These are phyloP conservation scores for Crucibulum laeve DNA, from an alignment of 768 basidiomycete genomes.

Conservation along the genomic window DNA sequence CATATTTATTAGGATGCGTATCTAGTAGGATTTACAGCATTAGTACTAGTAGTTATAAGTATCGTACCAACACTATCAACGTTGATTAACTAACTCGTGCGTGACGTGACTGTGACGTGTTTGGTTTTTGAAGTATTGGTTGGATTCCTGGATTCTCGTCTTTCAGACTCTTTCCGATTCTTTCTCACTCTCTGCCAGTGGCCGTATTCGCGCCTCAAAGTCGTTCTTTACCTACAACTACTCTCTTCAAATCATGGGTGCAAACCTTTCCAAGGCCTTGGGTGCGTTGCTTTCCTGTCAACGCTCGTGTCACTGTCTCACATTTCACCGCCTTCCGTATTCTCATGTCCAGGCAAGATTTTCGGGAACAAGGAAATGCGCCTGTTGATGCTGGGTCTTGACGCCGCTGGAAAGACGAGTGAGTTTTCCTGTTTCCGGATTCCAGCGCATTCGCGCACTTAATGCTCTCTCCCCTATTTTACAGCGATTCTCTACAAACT, in stretches of 20 bases:
- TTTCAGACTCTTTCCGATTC: no score
- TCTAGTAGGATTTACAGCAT: no score
- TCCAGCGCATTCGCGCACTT: not conserved
- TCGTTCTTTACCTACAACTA: conserved; percentile 60
- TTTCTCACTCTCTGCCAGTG: conserved; percentile 15
- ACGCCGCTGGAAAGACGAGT: conserved; percentile 99
- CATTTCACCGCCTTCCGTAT: conserved; percentile 8
- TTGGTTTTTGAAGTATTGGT: no score
- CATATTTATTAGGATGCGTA: no score
- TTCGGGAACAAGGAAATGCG: conserved; percentile 99
- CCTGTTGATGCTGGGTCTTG: conserved; percentile 92
- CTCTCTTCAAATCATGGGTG: conserved; percentile 58
- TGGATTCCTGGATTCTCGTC: no score
- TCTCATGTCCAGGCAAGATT: conserved; percentile 65
- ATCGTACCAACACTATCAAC: no score
- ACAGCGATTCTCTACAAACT: conserved; percentile 97
- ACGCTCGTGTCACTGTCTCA: no score
- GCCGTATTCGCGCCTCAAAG: conserved; percentile 22
- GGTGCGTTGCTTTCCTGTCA: conserved; percentile 34
- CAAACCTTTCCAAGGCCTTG: conserved; percentile 82
- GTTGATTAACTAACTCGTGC: no score
- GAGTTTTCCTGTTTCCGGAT: conserved; percentile 26
- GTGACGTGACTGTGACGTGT: no score
- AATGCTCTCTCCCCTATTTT: conserved; percentile 4
- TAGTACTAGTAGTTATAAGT: no score